Percentiles rank a stretch among this genome's conserved stretches.
Conservation (phyloP, 345 rosid genomes). For the Sonneratia caseolaris region DNA sequence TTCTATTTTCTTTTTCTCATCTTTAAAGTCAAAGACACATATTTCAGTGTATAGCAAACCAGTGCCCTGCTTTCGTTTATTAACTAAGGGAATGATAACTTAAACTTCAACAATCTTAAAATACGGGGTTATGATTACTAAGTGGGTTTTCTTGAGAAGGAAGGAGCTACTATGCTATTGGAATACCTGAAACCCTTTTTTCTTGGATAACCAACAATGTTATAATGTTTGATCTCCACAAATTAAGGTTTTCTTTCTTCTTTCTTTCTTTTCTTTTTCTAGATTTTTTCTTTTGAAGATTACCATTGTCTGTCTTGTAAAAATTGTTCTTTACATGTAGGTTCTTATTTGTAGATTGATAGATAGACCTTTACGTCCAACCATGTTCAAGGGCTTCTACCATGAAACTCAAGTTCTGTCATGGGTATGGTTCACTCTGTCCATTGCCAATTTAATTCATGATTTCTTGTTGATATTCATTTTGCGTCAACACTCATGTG, state of each 20-base stretch:
- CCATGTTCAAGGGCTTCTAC: constrained; percentile 94
- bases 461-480: neutral
- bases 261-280: neutral
- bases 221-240: neutral
- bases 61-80: neutral
- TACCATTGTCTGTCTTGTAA: constrained; percentile 1
- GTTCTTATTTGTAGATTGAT: constrained; percentile 94
- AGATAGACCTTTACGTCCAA: constrained; percentile 96
- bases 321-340: constrained; percentile 26
- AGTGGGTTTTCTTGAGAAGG: neutral
- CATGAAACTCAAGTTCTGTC: constrained; percentile 91
- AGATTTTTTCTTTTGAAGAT: neutral
- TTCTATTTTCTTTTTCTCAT: neutral
- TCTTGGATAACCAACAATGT: neutral
- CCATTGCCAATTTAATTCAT: neutral
- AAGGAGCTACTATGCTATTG: neutral
- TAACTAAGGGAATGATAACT: neutral
- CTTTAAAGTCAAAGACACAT: neutral
- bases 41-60: neutral
- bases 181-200: neutral
- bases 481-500: neutral
- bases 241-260: neutral
- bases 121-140: neutral
- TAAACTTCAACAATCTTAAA: neutral
- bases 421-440: constrained; percentile 49